A percentile compares a stretch with the other conserved stretches of the same genome.
Evolutionary conservation across 179 eudicot genomes (phyloP).

Genomic region (Dionaea muscipula): DNA sequence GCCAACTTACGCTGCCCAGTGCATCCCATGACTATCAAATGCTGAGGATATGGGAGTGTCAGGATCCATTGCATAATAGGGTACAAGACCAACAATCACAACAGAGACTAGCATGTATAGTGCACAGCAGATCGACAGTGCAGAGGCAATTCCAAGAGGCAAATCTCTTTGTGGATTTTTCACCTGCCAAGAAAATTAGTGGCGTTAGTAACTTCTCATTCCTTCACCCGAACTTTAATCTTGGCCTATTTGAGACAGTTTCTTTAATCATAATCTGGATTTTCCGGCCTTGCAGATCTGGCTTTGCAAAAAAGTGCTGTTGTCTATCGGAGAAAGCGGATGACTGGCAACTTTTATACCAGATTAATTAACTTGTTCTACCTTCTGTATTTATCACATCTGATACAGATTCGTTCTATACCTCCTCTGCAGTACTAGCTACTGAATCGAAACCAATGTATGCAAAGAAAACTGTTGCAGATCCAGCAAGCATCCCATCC

Average conservation of each 20-base stretch:
- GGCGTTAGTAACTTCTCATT: not conserved
- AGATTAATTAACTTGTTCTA: too few species aligned
- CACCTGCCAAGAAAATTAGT: slow-evolving; percentile 36
- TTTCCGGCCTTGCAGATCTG: too few species aligned
- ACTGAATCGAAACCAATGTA: slow-evolving; percentile 94
- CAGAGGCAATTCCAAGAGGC: slow-evolving; percentile 78
- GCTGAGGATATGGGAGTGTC: slow-evolving; percentile 98
- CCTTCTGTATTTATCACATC: too few species aligned
- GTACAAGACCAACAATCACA: slow-evolving; percentile 87
- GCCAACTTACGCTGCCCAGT: slow-evolving; percentile 89
- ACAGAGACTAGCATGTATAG: slow-evolving; percentile 80
- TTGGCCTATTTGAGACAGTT: too few species aligned
- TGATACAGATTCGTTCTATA: slow-evolving; percentile 5
- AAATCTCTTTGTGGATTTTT: slow-evolving; percentile 82
- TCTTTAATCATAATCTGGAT: too few species aligned
- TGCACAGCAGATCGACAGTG: slow-evolving; percentile 68
- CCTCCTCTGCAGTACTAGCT: slow-evolving; percentile 98
- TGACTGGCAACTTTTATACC: too few species aligned
- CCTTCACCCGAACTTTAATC: too few species aligned
- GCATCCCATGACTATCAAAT: slow-evolving; percentile 64
- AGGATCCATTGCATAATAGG: slow-evolving; percentile 86
- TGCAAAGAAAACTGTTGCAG: slow-evolving; percentile 91
- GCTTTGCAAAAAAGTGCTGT: too few species aligned
- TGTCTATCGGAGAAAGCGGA: too few species aligned
- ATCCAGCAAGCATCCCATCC: slow-evolving; percentile 95